Evolutionary conservation across 2,329 filamentous ascomycete genomes (phyloP).

Genomic region (Cladophialophora psammophila): DNA sequence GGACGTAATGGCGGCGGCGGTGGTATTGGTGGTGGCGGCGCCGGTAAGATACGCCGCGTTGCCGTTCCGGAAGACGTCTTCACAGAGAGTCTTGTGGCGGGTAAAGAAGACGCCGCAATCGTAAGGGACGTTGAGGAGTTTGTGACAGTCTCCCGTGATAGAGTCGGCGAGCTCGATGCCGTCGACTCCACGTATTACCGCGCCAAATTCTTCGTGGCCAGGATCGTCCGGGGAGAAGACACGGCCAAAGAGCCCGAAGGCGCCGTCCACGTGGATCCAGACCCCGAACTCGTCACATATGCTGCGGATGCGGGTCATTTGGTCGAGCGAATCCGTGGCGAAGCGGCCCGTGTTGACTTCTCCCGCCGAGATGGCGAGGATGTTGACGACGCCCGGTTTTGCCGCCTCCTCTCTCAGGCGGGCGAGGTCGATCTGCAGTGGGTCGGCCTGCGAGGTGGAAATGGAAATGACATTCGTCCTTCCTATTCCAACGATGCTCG

Average conservation of each 20-base stretch:
- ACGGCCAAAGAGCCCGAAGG: conserved; percentile 84
- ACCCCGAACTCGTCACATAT: conserved; percentile 76
- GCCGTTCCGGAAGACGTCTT: conserved; percentile 77
- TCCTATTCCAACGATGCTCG: conserved; percentile 81
- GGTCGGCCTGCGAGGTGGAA: conserved; percentile 56
- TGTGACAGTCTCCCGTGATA: conserved; percentile 86
- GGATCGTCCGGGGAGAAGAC: conserved; percentile 60
- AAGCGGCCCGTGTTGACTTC: conserved; percentile 92
- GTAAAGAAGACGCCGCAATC: conserved; percentile 91
- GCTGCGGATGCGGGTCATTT: conserved; percentile 66
- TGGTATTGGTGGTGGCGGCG: neutral
- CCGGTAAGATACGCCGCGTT: conserved; percentile 74
- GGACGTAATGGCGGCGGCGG: neutral
- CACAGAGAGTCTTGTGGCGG: conserved; percentile 64
- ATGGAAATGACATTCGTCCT: conserved; percentile 71
- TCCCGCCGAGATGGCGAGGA: conserved; percentile 81
- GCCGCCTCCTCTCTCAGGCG: conserved; percentile 68
- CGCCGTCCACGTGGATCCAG: conserved; percentile 91
- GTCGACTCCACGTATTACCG: conserved; percentile 58
- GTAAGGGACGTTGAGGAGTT: conserved; percentile 93
- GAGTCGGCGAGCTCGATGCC: conserved; percentile 85
- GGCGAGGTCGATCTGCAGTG: conserved; percentile 74
- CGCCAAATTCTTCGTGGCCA: conserved; percentile 66
- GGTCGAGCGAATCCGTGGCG: conserved; percentile 64
- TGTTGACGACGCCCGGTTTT: conserved; percentile 65